Evolutionary conservation across 805 yeast genomes (phyloP).

Genomic region (Saccharomycopsis schoenii): DNA sequence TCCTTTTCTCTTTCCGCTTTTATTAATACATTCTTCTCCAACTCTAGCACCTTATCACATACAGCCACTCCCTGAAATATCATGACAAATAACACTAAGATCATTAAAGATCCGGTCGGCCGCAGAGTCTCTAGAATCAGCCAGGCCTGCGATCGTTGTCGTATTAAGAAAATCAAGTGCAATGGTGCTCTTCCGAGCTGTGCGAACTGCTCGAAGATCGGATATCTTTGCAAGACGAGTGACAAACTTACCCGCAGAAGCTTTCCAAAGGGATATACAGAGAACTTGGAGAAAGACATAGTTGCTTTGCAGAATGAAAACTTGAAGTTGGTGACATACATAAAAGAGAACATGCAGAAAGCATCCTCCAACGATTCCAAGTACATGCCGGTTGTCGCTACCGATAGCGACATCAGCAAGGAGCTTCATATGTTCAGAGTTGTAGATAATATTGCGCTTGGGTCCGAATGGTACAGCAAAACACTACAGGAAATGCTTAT

Average conservation of each 20-base stretch:
- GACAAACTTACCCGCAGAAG: slow-evolving; percentile 70
- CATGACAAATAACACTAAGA: slow-evolving; percentile 7
- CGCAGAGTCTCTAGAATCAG: slow-evolving; percentile 37
- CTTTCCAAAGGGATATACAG: slow-evolving; percentile 75
- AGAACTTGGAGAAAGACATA: slow-evolving; percentile 55
- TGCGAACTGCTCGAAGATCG: slow-evolving; percentile 53
- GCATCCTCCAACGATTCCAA: slow-evolving; percentile 12
- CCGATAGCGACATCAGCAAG: neutral
- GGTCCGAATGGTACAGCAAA: neutral
- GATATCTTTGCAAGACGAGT: slow-evolving; percentile 59
- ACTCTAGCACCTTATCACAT: too few species aligned
- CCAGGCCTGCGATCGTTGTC: slow-evolving; percentile 77
- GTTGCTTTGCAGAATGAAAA: slow-evolving; percentile 51
- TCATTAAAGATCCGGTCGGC: slow-evolving; percentile 15
- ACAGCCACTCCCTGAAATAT: too few species aligned
- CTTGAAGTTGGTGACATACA: slow-evolving; percentile 29
- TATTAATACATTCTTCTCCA: too few species aligned
- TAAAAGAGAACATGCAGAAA: slow-evolving; percentile 22
- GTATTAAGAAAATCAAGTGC: slow-evolving; percentile 68
- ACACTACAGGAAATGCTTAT: neutral
- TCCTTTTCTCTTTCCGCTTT: too few species aligned
- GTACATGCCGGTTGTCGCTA: neutral
- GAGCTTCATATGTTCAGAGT: neutral
- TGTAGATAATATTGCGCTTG: neutral
- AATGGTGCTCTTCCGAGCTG: slow-evolving; percentile 63